Evolutionary conservation across 2,329 filamentous ascomycete species (phyloP), one percentile per base, ranked within the genome.

Genomic region (Exophiala viscosa): DNA sequence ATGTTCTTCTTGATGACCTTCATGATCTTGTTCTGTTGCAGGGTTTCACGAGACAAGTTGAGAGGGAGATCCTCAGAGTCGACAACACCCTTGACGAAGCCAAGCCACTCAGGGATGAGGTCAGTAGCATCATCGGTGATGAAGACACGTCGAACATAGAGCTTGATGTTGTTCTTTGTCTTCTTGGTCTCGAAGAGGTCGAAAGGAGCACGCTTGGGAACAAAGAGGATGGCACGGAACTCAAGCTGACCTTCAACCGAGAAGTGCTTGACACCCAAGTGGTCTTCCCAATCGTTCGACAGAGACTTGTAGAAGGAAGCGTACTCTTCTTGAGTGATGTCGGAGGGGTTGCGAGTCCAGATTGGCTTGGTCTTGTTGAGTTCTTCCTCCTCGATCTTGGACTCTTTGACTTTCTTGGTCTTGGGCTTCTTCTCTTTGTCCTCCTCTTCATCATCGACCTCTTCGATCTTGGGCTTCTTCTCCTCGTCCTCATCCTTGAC

Each of bases 1-100:
- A 99, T 96, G 87, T 99, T 99, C 90, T 99, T 99, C 86, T 95
- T 95, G 85, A 97, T 97, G 76, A 97, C 93, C 88, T 97, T 97
- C 93, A 97, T 97, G 83, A 99, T 99, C 90, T 97, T 97, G 88
- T 97, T 99, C 84, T 97, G 93, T 81, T 99, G 93, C 45, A 99
- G 90, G 54, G 92, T 97, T 86, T 99, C 93, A 87, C 93, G 93
- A 70, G 93, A 97, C 80, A 99, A 78, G 86, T 99, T 99, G 76
- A 99, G 88, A 67, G 93, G 93, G 60, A 99, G 88, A 75, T 99
- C 93, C 84, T 99, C 93, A 69, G 93, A 99, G 80, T 99, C 93
- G 75, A 99, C 93, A 67, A 99, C 93, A 87, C 93, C 93, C 88
- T 99, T 99, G 85, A 99, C 79, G 79, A 99, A 99, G 80, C 90